Evolutionary conservation across 179 eudicot species (phyloP), one percentile per base, ranked within the genome.

Genomic region (Spergularia azorica): DNA sequence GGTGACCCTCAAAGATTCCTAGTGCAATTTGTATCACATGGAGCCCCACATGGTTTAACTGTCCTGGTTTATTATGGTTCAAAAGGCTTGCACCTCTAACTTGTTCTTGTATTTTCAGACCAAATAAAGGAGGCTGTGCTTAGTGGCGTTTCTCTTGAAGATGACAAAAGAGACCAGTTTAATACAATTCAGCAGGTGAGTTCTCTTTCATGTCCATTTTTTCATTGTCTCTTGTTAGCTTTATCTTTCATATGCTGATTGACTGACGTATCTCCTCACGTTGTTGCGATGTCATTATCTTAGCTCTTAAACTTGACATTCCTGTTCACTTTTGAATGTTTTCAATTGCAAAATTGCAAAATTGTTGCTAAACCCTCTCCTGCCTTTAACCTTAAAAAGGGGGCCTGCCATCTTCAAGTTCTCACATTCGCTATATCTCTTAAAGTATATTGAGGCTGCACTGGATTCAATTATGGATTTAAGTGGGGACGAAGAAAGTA

Each of bases 121-220:
- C 89, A 86, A 87, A 77, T 93, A 58, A 93, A 90, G 98, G 96
- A 86, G 88, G 99, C 99, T 38, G 82, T 90, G 76, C 87, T 95
- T 2, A 84, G 81, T 79, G 99, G 99, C 82, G 89, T 96, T 72
- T 87, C 98, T 68, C 98, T 96, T 73, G 97, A 91, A 76, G 98
- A 91, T 85, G 94, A 88, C 74, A 89, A 90, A 80, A 86, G 96
- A 78, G 97, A 92, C 20, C 83, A 89, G 58, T 94, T 94, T 78
- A 96, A 96, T 84, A 86, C 90, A 78, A 91, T 91, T 84, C 84
- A 91, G 80, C 99, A 95, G 98, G 99, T 93, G 50, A 63, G 52
- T 73, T 65, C 43, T 64, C 65, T 46, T 71, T 72, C 50, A 12
- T 20, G 21, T 43, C 2, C 69, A 60, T 36, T 48, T 59, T 59